Conservation (phyloP, 139 green algal species). For the Closterium sp. region DNA sequence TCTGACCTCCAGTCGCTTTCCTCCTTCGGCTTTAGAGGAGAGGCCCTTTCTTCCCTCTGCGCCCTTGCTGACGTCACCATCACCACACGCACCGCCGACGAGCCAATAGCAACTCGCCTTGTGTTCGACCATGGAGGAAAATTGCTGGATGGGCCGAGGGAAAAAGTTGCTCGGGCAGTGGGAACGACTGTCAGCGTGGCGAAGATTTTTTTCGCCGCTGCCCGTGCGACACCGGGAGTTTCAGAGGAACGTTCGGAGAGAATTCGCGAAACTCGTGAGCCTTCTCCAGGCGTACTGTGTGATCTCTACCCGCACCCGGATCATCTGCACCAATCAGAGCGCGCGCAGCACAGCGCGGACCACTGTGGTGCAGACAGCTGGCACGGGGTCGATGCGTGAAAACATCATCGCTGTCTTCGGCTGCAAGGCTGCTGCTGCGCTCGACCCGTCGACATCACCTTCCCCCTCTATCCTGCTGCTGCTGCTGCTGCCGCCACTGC, state of each 20-base stretch:
- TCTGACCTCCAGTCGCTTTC: slow-evolving; percentile 69
- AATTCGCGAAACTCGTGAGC: slow-evolving; percentile 71
- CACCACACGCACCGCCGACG: slow-evolving; percentile 69
- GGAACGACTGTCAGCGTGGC: slow-evolving; percentile 86
- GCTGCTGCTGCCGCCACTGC: neutral
- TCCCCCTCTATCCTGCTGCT: neutral
- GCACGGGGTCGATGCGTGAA: slow-evolving; percentile 56
- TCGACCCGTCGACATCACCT: slow-evolving; percentile 66
- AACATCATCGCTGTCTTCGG: slow-evolving; percentile 85
- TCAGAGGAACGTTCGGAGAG: slow-evolving; percentile 75
- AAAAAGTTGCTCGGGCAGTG: slow-evolving; percentile 61
- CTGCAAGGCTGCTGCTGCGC: slow-evolving; percentile 57
- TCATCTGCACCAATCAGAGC: slow-evolving; percentile 59
- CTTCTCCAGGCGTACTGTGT: slow-evolving; percentile 55
- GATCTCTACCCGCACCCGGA: slow-evolving; percentile 22
- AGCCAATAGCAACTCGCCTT: slow-evolving; percentile 61
- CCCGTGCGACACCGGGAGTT: slow-evolving; percentile 84
- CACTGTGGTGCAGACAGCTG: slow-evolving; percentile 68
- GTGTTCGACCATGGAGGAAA: slow-evolving; percentile 69
- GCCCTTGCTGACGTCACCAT: slow-evolving; percentile 71
- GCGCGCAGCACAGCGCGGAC: slow-evolving; percentile 58
- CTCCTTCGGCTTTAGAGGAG: slow-evolving; percentile 94
- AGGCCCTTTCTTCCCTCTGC: slow-evolving; percentile 91
- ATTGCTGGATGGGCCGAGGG: neutral
- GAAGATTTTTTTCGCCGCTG: slow-evolving; percentile 81